phyloP scores from a whole-genome alignment of 192 early-diverging fungal species.

The Anaeromyces robustus region DNA sequence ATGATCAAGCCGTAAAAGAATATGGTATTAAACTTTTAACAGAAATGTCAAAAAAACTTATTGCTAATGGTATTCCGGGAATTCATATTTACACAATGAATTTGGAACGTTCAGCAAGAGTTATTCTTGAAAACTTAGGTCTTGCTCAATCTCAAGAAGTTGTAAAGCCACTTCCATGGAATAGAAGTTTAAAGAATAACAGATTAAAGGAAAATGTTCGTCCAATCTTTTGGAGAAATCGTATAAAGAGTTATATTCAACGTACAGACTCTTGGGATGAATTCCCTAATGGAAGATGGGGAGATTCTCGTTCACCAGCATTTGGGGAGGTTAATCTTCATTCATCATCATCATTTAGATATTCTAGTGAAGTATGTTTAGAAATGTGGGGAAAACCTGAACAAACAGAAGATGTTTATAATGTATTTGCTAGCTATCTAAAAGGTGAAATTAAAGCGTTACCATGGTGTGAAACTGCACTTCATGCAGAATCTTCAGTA shows the following conservation, averaged over 20 bases:
- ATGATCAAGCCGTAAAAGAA: conserved; percentile 91
- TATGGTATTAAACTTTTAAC: conserved; percentile 79
- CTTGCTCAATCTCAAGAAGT: conserved; percentile 57
- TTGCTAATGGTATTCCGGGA: conserved; percentile 50
- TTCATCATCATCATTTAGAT: background rate
- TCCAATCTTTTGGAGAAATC: conserved; percentile 98
- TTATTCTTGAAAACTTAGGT: conserved; percentile 73
- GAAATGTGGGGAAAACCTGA: conserved; percentile 67
- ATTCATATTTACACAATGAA: conserved; percentile 95
- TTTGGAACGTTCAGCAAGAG: conserved; percentile 69
- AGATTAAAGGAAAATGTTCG: conserved; percentile 87
- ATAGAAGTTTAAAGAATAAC: conserved; percentile 67
- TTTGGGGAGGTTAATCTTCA: conserved; percentile 46
- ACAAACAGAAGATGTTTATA: conserved; percentile 45
- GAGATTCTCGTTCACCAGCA: conserved; percentile 85
- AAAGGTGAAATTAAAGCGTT: conserved; percentile 57
- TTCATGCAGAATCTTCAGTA: conserved; percentile 58
- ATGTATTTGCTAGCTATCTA: conserved; percentile 73
- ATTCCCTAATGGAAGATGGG: conserved; percentile 97
- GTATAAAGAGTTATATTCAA: conserved; percentile 74
- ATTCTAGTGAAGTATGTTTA: conserved; percentile 36
- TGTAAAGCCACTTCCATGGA: conserved; percentile 62
- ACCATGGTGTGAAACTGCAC: conserved; percentile 79
- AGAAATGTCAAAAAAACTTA: conserved; percentile 61
- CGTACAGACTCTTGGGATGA: conserved; percentile 92